Evolutionary conservation across 2,329 filamentous ascomycete genomes (phyloP).

Genomic region (Tolypocladium guangdongense): DNA sequence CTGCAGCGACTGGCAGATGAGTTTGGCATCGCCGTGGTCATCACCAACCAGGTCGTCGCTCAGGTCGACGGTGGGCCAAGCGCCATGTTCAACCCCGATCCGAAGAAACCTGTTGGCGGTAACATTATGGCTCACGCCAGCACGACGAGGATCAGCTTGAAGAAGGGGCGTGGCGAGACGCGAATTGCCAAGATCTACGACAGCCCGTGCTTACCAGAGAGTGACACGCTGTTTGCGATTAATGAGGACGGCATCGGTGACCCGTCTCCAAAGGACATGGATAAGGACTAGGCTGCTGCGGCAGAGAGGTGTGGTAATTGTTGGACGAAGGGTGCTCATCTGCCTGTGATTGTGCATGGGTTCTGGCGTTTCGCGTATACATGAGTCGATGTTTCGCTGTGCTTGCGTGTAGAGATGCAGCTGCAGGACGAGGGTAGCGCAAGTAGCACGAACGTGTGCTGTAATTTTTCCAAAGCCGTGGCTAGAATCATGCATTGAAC

Average conservation of each 20-base stretch:
- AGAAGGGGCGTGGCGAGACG: slow-evolving; percentile 92
- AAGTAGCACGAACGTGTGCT: background rate
- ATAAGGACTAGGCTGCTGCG: slow-evolving; percentile 52
- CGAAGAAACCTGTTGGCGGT: slow-evolving; percentile 97
- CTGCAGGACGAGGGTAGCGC: background rate
- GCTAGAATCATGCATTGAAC: background rate
- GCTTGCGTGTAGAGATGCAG: background rate
- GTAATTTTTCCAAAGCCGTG: background rate
- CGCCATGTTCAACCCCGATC: slow-evolving; percentile 98
- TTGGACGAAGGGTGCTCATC: background rate
- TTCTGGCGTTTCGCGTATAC: slow-evolving; percentile 20
- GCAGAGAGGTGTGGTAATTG: slow-evolving; percentile 4
- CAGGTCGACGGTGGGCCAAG: slow-evolving; percentile 95
- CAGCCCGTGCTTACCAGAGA: slow-evolving; percentile 91
- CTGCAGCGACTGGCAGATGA: slow-evolving; percentile 67
- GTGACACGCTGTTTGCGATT: slow-evolving; percentile 93
- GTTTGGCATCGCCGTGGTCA: slow-evolving; percentile 96
- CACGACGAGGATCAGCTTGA: slow-evolving; percentile 86
- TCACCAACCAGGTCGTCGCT: slow-evolving; percentile 97
- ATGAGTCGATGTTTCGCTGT: background rate
- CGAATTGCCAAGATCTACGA: slow-evolving; percentile 99
- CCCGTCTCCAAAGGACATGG: slow-evolving; percentile 87
- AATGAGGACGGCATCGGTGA: slow-evolving; percentile 95
- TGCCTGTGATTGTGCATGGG: slow-evolving; percentile 10
- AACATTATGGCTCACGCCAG: slow-evolving; percentile 98